Evolutionary conservation across 148 eudicot genomes (phyloP), one percentile per base, ranked within the genome.

Genomic region (Beta vulgaris): DNA sequence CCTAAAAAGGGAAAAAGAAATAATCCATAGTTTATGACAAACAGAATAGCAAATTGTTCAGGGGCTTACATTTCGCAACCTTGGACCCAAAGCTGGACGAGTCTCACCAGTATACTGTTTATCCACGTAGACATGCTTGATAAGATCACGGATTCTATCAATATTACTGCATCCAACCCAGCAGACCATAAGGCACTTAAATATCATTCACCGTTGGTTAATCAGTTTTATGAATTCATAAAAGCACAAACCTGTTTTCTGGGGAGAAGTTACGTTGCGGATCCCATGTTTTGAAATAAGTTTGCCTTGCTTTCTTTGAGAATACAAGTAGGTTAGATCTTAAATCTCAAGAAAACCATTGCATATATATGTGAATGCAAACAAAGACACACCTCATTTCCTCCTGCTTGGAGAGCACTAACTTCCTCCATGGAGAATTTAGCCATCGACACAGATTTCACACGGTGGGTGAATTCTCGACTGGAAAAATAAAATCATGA

Each of bases 211-310:
- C 23, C 15, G 40, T 14, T 43, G 12, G 16, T 11, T 34, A 14
- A 44, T 26, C 25, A 35, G 36, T 35, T 31, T 23, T 13, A 70
- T 12, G 7, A 36, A 68, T 69, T 42, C 35, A 69, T 29, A 18
- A 3, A 48, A 13, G 64, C 18, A 58, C 34, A n/a, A 69, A 93
- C 98, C 93, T 87, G 80, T 84, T 80, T 54, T 91, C 97, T 43
- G 98, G 97, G 77, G 78, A 77, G 69, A 72, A 25, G 82, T 88
- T 75, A 32, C 90, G 88, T 12, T 80, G 88, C 21, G 88, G 82
- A 80, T 93, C 97, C 97, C 97, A 91, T 18, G 84, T 76, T 76
- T 87, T 90, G 76, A 93, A 87, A 76, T 93, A 93, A 79, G 84
- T 76, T 74, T 90, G 71, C 77, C 87, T 85, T 19, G 97, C 97